Conservation (phyloP, 2,329 filamentous ascomycete species). For the Leptodontidium sp. region DNA sequence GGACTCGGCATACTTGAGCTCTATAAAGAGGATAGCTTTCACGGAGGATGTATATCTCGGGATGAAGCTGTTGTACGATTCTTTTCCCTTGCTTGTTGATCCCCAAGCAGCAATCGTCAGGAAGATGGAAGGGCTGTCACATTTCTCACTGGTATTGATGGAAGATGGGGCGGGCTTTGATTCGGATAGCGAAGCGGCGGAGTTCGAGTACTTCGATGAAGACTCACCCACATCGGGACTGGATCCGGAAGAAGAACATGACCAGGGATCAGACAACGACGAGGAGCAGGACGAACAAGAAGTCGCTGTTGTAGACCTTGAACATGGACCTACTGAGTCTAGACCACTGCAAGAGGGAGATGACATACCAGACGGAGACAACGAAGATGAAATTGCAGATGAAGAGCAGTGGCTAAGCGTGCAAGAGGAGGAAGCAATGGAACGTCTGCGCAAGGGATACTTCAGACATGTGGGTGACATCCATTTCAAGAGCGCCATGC, state of each 20-base stretch:
- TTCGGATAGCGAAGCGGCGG: constrained; percentile 1
- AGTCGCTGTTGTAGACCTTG: neutral
- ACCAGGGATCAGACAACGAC: neutral
- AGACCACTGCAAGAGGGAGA: neutral
- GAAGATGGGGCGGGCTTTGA: constrained; percentile 12
- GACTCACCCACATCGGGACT: neutral
- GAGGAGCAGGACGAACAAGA: constrained; percentile 7
- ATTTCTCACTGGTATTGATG: constrained; percentile 12
- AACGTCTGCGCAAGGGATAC: constrained; percentile 19
- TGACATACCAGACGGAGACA: neutral
- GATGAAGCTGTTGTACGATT: constrained; percentile 2
- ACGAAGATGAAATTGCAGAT: neutral
- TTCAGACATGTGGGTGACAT: constrained; percentile 28
- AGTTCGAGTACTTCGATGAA: constrained; percentile 11
- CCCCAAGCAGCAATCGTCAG: constrained; percentile 9
- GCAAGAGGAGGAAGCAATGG: constrained; percentile 8
- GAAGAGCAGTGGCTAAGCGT: constrained; percentile 12
- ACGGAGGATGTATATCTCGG: constrained; percentile 14
- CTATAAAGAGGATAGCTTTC: constrained; percentile 29
- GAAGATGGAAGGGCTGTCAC: constrained; percentile 7
- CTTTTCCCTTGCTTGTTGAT: neutral
- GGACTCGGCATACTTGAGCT: constrained; percentile 20
- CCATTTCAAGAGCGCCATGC: constrained; percentile 26
- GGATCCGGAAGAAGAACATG: constrained; percentile 7
- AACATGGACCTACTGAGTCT: neutral